A percentile compares a stretch with the other conserved stretches of the same genome.
Conservation (phyloP, 164 flowering plant genomes). For the Amborella trichopoda region DNA sequence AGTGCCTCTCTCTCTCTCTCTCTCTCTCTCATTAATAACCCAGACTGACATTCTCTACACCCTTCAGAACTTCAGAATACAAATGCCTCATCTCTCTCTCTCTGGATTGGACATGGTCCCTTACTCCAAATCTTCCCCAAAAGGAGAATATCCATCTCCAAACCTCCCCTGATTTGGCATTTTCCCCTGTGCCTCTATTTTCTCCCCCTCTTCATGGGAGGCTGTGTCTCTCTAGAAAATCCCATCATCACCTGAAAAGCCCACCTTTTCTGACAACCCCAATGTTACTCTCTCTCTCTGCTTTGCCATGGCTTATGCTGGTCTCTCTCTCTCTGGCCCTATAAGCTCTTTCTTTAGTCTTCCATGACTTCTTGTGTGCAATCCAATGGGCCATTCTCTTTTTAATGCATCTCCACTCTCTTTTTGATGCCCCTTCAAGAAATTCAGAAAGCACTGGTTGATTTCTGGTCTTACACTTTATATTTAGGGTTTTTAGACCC, state of each 20-base stretch:
- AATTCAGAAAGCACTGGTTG: slow-evolving; percentile 64
- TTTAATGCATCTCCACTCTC: no score
- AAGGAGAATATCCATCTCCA: slow-evolving; percentile 6
- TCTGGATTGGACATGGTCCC: slow-evolving; percentile 71
- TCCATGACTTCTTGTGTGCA: slow-evolving; percentile 69
- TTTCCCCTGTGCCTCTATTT: slow-evolving; percentile 74
- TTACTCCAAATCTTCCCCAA: slow-evolving; percentile 24
- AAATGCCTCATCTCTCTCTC: no score
- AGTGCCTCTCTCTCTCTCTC: not conserved
- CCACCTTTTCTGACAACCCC: slow-evolving; percentile 33
- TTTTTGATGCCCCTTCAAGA: slow-evolving; percentile 86
- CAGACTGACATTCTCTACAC: no score
- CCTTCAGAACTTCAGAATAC: no score
- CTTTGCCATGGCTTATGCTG: slow-evolving; percentile 98
- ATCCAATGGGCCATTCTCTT: slow-evolving; percentile 89
- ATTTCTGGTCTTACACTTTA: slow-evolving; percentile 78
- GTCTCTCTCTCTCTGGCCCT: slow-evolving; percentile 47
- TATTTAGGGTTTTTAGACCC: slow-evolving; percentile 62
- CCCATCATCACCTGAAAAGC: slow-evolving; percentile 6
- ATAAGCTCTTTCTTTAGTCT: slow-evolving; percentile 45
- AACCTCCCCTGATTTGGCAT: slow-evolving; percentile 78
- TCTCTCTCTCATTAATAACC: not conserved
- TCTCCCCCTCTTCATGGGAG: slow-evolving; percentile 27
- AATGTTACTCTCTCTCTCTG: slow-evolving; percentile 82
- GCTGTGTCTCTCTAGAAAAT: not conserved